A percentile compares a stretch with the other conserved stretches of the same genome.
phyloP scores from a whole-genome alignment of 495 filamentous ascomycete species.

The Filosporella fistucella region DNA sequence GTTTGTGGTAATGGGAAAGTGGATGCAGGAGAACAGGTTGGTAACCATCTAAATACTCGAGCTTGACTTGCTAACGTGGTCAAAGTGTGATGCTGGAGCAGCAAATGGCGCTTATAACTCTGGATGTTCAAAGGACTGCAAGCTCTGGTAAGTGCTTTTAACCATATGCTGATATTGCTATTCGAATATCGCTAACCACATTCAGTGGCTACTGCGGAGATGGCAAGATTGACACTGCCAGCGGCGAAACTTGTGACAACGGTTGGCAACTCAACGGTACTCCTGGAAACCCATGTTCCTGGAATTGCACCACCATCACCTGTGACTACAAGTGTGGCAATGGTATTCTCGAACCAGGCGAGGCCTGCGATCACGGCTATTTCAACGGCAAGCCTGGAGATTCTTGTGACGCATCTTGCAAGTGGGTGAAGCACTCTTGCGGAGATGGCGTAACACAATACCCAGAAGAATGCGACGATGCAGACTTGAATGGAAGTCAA shows the following conservation, averaged over 20 bases:
- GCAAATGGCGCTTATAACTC: background rate
- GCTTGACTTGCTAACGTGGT: no score
- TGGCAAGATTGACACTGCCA: background rate
- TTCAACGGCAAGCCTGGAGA: background rate
- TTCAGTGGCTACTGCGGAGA: conserved; percentile 8
- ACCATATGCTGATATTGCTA: background rate
- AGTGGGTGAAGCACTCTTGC: background rate
- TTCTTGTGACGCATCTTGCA: background rate
- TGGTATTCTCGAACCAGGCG: background rate
- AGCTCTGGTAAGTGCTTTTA: conserved; percentile 2
- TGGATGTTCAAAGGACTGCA: conserved; percentile 8
- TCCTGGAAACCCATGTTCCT: conserved; percentile 2
- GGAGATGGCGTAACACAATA: conserved; percentile 6
- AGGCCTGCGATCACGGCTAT: background rate
- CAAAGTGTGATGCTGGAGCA: conserved; percentile 5
- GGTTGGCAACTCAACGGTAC: conserved; percentile 5
- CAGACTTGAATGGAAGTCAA: background rate
- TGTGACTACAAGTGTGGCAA: conserved; percentile 7
- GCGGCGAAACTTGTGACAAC: conserved; percentile 2
- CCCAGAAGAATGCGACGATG: conserved; percentile 7
- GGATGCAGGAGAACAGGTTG: no score
- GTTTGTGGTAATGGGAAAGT: background rate
- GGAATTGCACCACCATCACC: conserved; percentile 2
- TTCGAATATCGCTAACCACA: background rate
- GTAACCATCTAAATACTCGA: no score